phyloP scores from a whole-genome alignment of 1,284 basidiomycete species.

The Phellinidium pouzarii region DNA sequence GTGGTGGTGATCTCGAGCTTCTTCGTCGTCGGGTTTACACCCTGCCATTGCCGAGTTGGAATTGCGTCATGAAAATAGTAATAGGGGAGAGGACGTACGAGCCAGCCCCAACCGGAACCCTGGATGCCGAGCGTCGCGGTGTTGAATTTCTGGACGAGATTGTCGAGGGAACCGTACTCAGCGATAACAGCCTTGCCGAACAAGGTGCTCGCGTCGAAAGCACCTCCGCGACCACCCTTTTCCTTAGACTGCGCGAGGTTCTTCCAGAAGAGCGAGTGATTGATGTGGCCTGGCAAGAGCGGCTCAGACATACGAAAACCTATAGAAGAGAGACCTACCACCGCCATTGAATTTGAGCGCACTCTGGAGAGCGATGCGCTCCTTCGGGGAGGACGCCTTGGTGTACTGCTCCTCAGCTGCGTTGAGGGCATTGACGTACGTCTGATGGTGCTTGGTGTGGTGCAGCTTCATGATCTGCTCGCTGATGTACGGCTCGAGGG shows the following conservation, averaged over 20 bases:
- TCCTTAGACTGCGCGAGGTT: slow-evolving; percentile 64
- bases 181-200: slow-evolving; percentile 64
- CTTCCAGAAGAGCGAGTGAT: slow-evolving; percentile 93
- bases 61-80: slow-evolving; percentile 8
- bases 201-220: slow-evolving; percentile 48
- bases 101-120: slow-evolving; percentile 93
- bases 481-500: slow-evolving; percentile 82
- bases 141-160: slow-evolving; percentile 64
- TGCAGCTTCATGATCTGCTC: slow-evolving; percentile 80
- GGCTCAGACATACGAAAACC: slow-evolving; percentile 1
- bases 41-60: no score
- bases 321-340: slow-evolving; percentile 33
- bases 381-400: slow-evolving; percentile 58
- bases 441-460: slow-evolving; percentile 84
- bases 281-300: slow-evolving; percentile 63
- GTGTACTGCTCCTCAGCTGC: slow-evolving; percentile 69
- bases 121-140: slow-evolving; percentile 77
- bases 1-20: slow-evolving; percentile 74
- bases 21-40: slow-evolving; percentile 54
- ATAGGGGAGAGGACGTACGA: slow-evolving; percentile 55
- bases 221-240: slow-evolving; percentile 49
- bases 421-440: slow-evolving; percentile 71
- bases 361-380: slow-evolving; percentile 71
- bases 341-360: slow-evolving; percentile 72
- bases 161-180: slow-evolving; percentile 67